Conservation (phyloP, 495 filamentous ascomycete species). For the Tuber magnatum region DNA sequence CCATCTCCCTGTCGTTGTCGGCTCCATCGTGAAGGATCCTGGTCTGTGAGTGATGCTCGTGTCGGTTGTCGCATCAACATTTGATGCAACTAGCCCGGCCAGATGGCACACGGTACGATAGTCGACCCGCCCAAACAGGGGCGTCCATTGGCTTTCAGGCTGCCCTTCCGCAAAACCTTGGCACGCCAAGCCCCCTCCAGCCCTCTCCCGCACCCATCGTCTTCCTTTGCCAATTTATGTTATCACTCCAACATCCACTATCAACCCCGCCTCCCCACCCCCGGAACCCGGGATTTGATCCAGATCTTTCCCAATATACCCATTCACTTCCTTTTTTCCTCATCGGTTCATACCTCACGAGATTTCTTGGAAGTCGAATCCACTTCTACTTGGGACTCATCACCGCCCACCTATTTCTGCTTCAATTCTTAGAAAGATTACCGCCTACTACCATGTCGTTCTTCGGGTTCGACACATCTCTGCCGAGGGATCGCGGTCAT, state of each 20-base stretch:
- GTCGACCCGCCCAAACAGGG: background rate
- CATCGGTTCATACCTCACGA: background rate
- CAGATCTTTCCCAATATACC: conserved; percentile 1
- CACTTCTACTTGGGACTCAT: background rate
- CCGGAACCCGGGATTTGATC: background rate
- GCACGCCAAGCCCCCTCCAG: background rate
- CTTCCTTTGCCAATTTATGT: conserved; percentile 6
- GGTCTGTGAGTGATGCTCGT: background rate
- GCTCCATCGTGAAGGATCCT: background rate
- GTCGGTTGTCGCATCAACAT: background rate
- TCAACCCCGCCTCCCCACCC: conserved; percentile 6
- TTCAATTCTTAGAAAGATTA: background rate
- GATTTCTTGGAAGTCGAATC: background rate
- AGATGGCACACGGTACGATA: background rate
- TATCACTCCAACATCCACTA: conserved; percentile 5
- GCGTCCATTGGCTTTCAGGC: background rate
- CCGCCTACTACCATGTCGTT: conserved; percentile 57
- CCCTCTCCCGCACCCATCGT: conserved; percentile 3
- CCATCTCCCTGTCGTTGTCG: background rate
- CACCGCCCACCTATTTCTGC: background rate
- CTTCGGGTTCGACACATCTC: conserved; percentile 73
- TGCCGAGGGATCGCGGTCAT: conserved; percentile 59
- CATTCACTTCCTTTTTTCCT: background rate
- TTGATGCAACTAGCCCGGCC: background rate
- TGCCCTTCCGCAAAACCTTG: background rate